phyloP scores from a whole-genome alignment of 2,329 filamentous ascomycete genomes.

The Aspergillus transmontanensis region DNA sequence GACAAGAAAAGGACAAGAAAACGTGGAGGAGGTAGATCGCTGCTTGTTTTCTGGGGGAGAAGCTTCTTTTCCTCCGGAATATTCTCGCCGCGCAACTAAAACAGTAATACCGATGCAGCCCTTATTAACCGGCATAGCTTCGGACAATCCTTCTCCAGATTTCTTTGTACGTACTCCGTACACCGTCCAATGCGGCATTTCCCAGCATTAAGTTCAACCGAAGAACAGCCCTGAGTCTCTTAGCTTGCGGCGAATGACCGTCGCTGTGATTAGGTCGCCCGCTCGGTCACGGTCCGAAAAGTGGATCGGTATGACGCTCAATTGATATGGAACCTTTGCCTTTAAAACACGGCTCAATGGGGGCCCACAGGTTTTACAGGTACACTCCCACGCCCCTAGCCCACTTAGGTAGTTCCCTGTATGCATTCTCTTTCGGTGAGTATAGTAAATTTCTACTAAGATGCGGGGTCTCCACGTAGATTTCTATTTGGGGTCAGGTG shows the following conservation, averaged over 20 bases:
- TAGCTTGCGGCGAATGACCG: not conserved
- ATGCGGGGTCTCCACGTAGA: conserved; percentile 5
- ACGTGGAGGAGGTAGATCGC: not conserved
- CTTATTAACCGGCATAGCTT: not conserved
- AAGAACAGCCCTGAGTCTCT: not conserved
- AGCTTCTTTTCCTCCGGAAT: not conserved
- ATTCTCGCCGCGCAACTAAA: not conserved
- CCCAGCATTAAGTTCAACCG: not conserved
- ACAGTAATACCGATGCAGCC: not conserved
- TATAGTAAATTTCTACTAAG: not conserved
- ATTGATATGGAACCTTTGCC: not conserved
- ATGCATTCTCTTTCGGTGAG: not conserved
- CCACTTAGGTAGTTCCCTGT: not conserved
- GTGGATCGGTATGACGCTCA: conserved; percentile 1
- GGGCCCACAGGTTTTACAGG: not conserved
- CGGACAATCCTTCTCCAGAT: not conserved
- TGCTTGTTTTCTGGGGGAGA: not conserved
- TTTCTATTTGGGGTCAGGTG: not conserved
- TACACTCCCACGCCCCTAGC: not conserved
- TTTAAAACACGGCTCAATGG: not conserved
- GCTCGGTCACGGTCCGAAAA: conserved; percentile 3
- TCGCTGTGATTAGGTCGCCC: not conserved
- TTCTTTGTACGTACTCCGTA: not conserved
- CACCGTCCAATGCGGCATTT: not conserved
- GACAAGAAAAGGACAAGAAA: not conserved